A percentile compares a stretch with the other conserved stretches of the same genome.
These are phyloP conservation scores for Mucor indicus DNA, from an alignment of 371 early-diverging fungal species.

Conservation along the genomic window DNA sequence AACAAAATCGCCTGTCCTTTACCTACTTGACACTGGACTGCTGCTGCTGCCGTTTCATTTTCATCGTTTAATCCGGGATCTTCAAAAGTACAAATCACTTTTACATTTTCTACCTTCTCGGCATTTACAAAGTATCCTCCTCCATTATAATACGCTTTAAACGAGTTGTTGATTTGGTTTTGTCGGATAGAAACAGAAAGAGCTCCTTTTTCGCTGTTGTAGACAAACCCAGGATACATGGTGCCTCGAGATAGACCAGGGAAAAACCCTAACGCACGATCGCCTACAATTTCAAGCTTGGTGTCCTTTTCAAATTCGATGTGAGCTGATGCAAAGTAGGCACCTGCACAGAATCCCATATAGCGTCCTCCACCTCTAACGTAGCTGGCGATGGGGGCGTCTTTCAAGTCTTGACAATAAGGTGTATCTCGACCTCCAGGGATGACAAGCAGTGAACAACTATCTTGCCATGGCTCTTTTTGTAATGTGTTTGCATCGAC, in stretches of 20 bases:
- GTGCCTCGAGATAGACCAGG: slow-evolving; percentile 70
- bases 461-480: slow-evolving; percentile 80
- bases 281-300: slow-evolving; percentile 63
- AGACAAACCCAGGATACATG: slow-evolving; percentile 74
- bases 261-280: slow-evolving; percentile 70
- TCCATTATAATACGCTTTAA: slow-evolving; percentile 69
- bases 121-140: slow-evolving; percentile 70
- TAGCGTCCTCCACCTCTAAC: slow-evolving; percentile 82
- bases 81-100: slow-evolving; percentile 59
- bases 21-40: slow-evolving; percentile 57
- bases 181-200: slow-evolving; percentile 25
- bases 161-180: not conserved
- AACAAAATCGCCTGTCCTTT: slow-evolving; percentile 63
- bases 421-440: slow-evolving; percentile 90
- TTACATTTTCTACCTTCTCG: slow-evolving; percentile 24
- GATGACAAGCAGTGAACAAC: slow-evolving; percentile 77
- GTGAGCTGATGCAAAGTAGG: slow-evolving; percentile 72
- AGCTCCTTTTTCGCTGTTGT: slow-evolving; percentile 76
- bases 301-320: slow-evolving; percentile 78
- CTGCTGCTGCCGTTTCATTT: slow-evolving; percentile 26
- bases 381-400: slow-evolving; percentile 62
- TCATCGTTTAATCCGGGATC: slow-evolving; percentile 22
- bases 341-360: slow-evolving; percentile 92
- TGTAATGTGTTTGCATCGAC: slow-evolving; percentile 68
- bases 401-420: slow-evolving; percentile 66